Evolutionary conservation across 164 flowering plant species (phyloP).

Genomic region (Liriodendron chinense): DNA sequence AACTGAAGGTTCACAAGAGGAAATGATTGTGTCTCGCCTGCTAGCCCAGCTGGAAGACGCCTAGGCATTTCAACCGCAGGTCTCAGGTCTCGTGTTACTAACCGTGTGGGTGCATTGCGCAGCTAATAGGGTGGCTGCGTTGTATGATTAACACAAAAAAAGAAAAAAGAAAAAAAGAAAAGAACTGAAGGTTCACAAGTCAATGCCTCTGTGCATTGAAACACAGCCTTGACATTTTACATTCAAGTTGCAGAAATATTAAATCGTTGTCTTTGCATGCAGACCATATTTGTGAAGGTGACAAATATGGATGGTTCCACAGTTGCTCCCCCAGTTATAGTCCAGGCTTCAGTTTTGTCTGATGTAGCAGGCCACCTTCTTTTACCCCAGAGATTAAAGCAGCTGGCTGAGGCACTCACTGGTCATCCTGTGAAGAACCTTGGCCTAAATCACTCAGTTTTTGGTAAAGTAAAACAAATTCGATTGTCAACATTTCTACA

Average conservation of each 20-base stretch:
- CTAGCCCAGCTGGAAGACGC: too few relatives aligned
- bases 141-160: too few relatives aligned
- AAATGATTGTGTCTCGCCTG: too few relatives aligned
- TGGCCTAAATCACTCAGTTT: conserved; percentile 66
- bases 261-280: conserved; percentile 19
- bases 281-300: conserved; percentile 55
- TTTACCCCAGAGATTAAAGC: conserved; percentile 60
- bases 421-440: conserved; percentile 55
- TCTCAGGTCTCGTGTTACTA: too few relatives aligned
- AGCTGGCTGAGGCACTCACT: conserved; percentile 59
- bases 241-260: neutral
- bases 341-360: conserved; percentile 62
- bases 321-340: conserved; percentile 47
- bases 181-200: neutral
- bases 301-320: conserved; percentile 67
- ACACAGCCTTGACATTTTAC: neutral
- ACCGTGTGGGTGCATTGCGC: too few relatives aligned
- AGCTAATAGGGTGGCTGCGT: too few relatives aligned
- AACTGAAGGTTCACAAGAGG: neutral
- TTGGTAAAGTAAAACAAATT: conserved; percentile 71
- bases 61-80: too few relatives aligned
- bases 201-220: neutral
- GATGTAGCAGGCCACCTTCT: conserved; percentile 35
- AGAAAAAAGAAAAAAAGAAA: too few relatives aligned
- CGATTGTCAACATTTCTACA: conserved; percentile 55